Evolutionary conservation across 225 moss, liverwort and hornwort species (phyloP).

Genomic region (Straminergon stramineum): DNA sequence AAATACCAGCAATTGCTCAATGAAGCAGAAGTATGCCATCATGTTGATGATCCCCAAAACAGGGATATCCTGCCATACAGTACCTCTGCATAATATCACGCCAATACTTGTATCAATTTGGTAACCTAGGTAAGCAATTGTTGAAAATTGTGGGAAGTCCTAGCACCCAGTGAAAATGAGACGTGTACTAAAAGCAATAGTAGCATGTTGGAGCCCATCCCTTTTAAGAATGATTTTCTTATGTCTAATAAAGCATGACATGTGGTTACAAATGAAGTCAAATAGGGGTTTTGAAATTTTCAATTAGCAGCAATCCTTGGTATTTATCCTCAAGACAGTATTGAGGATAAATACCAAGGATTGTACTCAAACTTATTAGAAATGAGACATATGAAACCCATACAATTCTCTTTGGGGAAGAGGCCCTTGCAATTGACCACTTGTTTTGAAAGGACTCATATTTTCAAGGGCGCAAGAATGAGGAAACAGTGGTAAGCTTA

Average conservation of each 20-base stretch:
- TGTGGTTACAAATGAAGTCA: neutral
- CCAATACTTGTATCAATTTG: neutral
- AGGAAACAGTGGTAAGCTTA: neutral
- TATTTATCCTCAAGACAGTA: neutral
- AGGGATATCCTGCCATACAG: slow-evolving; percentile 47
- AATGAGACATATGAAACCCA: neutral
- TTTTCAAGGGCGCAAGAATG: neutral
- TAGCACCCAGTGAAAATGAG: neutral
- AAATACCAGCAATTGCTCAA: slow-evolving; percentile 47
- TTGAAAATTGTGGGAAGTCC: neutral
- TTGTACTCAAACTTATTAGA: neutral
- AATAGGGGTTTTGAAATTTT: neutral
- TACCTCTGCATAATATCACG: slow-evolving; percentile 1
- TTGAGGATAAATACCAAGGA: neutral
- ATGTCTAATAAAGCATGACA: neutral
- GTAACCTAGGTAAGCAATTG: neutral
- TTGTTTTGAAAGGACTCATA: neutral
- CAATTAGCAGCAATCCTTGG: neutral
- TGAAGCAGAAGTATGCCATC: slow-evolving; percentile 58
- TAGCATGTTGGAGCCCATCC: neutral
- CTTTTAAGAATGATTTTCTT: neutral
- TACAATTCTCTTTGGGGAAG: neutral
- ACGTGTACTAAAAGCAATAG: neutral
- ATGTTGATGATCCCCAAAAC: slow-evolving; percentile 44
- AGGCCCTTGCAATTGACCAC: neutral